Conservation (phyloP, 2,329 filamentous ascomycete genomes). For the Mollisia scopiformis region DNA sequence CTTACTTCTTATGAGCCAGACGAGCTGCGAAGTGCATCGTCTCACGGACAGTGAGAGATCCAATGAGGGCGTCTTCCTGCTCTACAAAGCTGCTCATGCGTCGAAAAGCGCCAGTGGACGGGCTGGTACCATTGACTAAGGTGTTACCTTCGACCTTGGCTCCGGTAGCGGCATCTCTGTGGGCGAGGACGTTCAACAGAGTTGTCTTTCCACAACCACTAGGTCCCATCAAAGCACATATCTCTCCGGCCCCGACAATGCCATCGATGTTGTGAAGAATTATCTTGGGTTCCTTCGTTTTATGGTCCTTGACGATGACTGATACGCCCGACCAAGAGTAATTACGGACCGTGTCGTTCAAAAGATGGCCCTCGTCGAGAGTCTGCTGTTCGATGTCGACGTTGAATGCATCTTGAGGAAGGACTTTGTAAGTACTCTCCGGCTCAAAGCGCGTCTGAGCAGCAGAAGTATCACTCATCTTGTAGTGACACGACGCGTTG, state of each 20-base stretch:
- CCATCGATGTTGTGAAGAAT: conserved; percentile 68
- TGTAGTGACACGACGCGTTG: too few relatives aligned
- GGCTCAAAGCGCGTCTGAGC: neutral
- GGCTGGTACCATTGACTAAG: conserved; percentile 63
- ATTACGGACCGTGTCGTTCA: conserved; percentile 64
- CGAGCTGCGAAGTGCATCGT: conserved; percentile 79
- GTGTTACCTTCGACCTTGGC: conserved; percentile 57
- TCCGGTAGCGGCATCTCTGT: conserved; percentile 53
- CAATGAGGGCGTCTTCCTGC: conserved; percentile 84
- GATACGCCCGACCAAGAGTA: conserved; percentile 70
- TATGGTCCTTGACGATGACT: conserved; percentile 73
- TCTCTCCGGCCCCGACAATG: conserved; percentile 68
- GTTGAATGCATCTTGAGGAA: conserved; percentile 13
- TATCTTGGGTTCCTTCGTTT: conserved; percentile 62
- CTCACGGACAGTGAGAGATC: conserved; percentile 78
- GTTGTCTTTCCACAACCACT: conserved; percentile 79
- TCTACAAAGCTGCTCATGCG: conserved; percentile 79
- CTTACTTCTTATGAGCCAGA: conserved; percentile 60
- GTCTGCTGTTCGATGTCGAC: conserved; percentile 33
- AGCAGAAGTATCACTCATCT: neutral
- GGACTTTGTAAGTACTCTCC: neutral
- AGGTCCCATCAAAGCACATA: conserved; percentile 83
- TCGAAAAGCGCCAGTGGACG: conserved; percentile 59
- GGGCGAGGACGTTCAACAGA: conserved; percentile 77
- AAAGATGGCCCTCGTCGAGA: conserved; percentile 46